Evolutionary conservation across 164 flowering plant genomes (phyloP).

Genomic region (Sextonia rubra): DNA sequence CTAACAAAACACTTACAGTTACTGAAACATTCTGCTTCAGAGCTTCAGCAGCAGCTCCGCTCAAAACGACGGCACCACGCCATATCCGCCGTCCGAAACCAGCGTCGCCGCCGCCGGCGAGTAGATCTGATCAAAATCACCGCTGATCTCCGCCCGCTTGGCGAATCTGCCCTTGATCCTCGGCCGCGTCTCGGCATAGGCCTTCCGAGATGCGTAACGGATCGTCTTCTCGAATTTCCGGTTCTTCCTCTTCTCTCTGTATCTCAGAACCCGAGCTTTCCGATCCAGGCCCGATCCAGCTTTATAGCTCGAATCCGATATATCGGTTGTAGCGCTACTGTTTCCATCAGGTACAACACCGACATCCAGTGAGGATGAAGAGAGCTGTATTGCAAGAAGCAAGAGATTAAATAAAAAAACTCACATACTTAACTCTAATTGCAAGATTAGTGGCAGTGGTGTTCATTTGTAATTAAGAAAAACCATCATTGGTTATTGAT

Average conservation of each 20-base stretch:
- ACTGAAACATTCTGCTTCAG: too few species aligned
- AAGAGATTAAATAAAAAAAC: neutral
- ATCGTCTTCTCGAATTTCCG: constrained; percentile 94
- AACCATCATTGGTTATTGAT: too few species aligned
- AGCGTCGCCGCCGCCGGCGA: constrained; percentile 18
- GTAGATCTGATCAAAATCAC: constrained; percentile 35
- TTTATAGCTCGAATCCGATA: constrained; percentile 23
- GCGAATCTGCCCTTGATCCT: constrained; percentile 95
- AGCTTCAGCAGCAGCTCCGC: neutral
- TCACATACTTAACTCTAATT: too few species aligned
- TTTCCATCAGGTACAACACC: constrained; percentile 85
- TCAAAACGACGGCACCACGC: constrained; percentile 64
- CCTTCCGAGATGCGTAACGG: constrained; percentile 92
- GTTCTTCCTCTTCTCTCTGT: constrained; percentile 93
- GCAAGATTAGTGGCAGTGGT: too few species aligned
- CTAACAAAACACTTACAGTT: too few species aligned
- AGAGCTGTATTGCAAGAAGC: constrained; percentile 34
- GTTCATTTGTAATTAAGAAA: too few species aligned
- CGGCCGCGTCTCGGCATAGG: constrained; percentile 92
- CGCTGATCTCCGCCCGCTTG: constrained; percentile 51
- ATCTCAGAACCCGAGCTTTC: constrained; percentile 87
- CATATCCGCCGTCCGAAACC: constrained; percentile 39
- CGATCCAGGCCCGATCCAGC: constrained; percentile 42
- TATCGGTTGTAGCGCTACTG: constrained; percentile 23
- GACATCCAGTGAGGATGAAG: constrained; percentile 67